These are phyloP conservation scores for Pseudomassariella vexata DNA, from an alignment of 2,329 filamentous ascomycete genomes.

Conservation along the genomic window DNA sequence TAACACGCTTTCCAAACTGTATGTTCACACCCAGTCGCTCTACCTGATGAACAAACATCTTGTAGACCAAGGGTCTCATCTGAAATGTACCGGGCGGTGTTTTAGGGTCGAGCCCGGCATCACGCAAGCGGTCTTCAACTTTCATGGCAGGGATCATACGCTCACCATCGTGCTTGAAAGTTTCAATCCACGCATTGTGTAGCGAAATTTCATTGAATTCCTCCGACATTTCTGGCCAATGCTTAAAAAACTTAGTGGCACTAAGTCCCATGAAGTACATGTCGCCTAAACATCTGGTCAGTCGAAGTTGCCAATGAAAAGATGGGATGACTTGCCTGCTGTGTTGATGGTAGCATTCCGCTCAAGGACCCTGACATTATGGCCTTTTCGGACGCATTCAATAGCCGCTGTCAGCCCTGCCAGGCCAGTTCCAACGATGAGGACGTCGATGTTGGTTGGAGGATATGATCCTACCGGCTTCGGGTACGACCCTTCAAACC, in stretches of 20 bases:
- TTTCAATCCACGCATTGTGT: slow-evolving; percentile 49
- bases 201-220: slow-evolving; percentile 47
- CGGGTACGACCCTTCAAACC: too few relatives aligned
- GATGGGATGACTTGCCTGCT: slow-evolving; percentile 35
- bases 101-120: slow-evolving; percentile 28
- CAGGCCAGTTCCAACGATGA: slow-evolving; percentile 52
- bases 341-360: slow-evolving; percentile 44
- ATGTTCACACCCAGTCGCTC: slow-evolving; percentile 40
- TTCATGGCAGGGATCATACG: slow-evolving; percentile 40
- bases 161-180: slow-evolving; percentile 47
- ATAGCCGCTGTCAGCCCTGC: slow-evolving; percentile 56
- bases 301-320: too few relatives aligned
- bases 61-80: slow-evolving; percentile 49
- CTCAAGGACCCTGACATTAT: slow-evolving; percentile 43
- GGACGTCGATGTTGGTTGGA: slow-evolving; percentile 38
- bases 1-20: slow-evolving; percentile 38
- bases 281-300: slow-evolving; percentile 46
- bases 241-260: slow-evolving; percentile 47
- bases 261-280: slow-evolving; percentile 56
- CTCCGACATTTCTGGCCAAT: slow-evolving; percentile 46
- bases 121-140: slow-evolving; percentile 42
- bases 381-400: slow-evolving; percentile 55
- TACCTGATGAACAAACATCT: slow-evolving; percentile 46
- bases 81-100: slow-evolving; percentile 49
- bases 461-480: slow-evolving; percentile 48